Base-by-base conservation (phyloP, 805 yeast species). In the Candida tallmaniae region DNA sequence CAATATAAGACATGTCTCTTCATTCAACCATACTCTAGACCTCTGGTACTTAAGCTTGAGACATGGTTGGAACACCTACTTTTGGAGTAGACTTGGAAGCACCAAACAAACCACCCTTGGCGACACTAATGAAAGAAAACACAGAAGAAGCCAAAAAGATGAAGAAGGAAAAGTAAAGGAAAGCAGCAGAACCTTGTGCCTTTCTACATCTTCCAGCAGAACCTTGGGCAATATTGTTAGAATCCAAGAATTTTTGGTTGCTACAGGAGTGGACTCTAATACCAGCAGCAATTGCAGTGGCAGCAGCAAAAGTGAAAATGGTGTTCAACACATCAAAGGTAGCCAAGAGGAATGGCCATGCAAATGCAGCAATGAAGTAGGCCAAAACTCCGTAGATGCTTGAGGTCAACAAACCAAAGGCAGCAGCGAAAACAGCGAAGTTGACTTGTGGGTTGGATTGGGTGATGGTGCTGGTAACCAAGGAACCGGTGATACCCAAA, bases 301-400 rank as follows among this genome's bases (percentile, higher is more conserved):
- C 97, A 46, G 86, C 97, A 32, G 97, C 79, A 62, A 93, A 86
- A 38, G 96, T 80, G 80, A 93, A 93, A 50, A 89, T 83, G 50
- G 79, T 65, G 75, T 88, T 88, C 65, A 93, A 70, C 68, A 87
- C 81, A 72, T 93, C 98, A 56, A 86, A 68, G 37, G 68, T 50
- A 40, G 82, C 78, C 56, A 86, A 62, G 48, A 89, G 60, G 33
- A 85, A 61, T 48, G 97, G 97, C 83, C 94, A 84, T 27, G 95
- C 95, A 42, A 90, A 71, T 51, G 78, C 78, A 41, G 79, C 76
- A 47, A 86, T 53, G 51, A 93, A 78, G 68, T 74, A 78, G 25
- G 97, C 96, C 34, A 74, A 58, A 22, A 81, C 48, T 41, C 95
- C 95, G 58, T 84, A 87, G 51, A 93, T 56, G 22, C 86, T 72